These are phyloP conservation scores for Vigna unguiculata DNA, from an alignment of 306 rosid genomes.

Conservation along the genomic window DNA sequence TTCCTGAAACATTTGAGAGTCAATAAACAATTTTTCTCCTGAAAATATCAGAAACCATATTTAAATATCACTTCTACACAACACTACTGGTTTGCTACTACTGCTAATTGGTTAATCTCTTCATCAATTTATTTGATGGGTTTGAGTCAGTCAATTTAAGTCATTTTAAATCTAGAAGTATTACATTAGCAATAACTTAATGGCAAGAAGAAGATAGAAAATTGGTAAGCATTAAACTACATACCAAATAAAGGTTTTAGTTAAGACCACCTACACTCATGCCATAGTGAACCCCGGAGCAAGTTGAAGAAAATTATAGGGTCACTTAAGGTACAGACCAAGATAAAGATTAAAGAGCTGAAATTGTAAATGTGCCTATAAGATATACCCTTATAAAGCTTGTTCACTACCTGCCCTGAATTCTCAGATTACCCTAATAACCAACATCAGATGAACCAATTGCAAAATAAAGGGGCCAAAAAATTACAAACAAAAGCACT, in stretches of 20 bases:
- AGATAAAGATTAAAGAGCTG: too few species aligned
- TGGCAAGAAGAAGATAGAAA: neutral
- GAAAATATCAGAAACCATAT: conserved; percentile 7
- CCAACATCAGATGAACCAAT: neutral
- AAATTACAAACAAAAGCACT: neutral
- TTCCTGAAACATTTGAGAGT: conserved; percentile 63
- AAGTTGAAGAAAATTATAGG: neutral
- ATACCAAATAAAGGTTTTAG: too few species aligned
- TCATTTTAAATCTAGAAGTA: neutral
- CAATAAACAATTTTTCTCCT: conserved; percentile 35
- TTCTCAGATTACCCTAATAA: neutral
- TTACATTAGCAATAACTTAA: neutral
- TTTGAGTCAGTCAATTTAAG: neutral
- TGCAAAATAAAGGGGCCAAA: neutral
- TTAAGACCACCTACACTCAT: too few species aligned
- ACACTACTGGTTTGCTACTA: conserved; percentile 28
- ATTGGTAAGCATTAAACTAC: too few species aligned
- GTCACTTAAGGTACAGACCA: neutral
- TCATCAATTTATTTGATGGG: neutral
- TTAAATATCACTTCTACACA: conserved; percentile 4
- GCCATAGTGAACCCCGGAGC: too few species aligned
- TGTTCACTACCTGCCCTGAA: neutral
- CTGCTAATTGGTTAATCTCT: conserved; percentile 6
- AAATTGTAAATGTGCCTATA: neutral
- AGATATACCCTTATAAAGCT: conserved; percentile 1